Percentiles rank a stretch among this genome's conserved stretches.
Evolutionary conservation across 768 basidiomycete species (phyloP).

Genomic region (Amanita thiersii): DNA sequence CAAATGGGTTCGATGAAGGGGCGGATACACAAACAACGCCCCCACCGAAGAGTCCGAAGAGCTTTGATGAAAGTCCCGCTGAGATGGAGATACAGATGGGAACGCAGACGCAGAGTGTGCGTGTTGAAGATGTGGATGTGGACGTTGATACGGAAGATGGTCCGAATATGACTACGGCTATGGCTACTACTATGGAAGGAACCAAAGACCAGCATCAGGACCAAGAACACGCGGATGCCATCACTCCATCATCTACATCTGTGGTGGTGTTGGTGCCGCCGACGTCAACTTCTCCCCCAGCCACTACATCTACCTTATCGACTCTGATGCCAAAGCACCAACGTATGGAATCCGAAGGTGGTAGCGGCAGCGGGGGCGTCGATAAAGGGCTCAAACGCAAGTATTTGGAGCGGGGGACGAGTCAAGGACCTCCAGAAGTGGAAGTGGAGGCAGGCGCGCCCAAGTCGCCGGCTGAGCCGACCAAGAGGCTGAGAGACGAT

Average conservation of each 20-base stretch:
- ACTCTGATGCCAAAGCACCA: conserved; percentile 14
- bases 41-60: conserved; percentile 5
- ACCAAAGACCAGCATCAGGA: conserved; percentile 1
- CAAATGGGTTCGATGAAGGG: too few relatives aligned
- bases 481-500: conserved; percentile 59
- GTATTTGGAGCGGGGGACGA: conserved; percentile 57
- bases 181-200: conserved; percentile 12
- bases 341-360: conserved; percentile 36
- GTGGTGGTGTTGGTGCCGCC: conserved; percentile 12
- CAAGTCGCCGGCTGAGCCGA: conserved; percentile 25
- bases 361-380: too few relatives aligned
- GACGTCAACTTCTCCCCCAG: not conserved
- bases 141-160: conserved; percentile 17
- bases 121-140: conserved; percentile 16
- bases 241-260: conserved; percentile 6
- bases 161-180: conserved; percentile 13
- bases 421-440: conserved; percentile 42
- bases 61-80: too few relatives aligned
- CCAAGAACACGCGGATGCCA: conserved; percentile 10
- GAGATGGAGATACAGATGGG: conserved; percentile 9
- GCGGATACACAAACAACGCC: not conserved
- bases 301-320: not conserved
- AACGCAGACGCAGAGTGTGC: too few relatives aligned
- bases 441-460: conserved; percentile 15
- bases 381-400: conserved; percentile 70